These are phyloP conservation scores for Ustilago shanxiensis DNA, from an alignment of 1,284 basidiomycete species.

Conservation along the genomic window DNA sequence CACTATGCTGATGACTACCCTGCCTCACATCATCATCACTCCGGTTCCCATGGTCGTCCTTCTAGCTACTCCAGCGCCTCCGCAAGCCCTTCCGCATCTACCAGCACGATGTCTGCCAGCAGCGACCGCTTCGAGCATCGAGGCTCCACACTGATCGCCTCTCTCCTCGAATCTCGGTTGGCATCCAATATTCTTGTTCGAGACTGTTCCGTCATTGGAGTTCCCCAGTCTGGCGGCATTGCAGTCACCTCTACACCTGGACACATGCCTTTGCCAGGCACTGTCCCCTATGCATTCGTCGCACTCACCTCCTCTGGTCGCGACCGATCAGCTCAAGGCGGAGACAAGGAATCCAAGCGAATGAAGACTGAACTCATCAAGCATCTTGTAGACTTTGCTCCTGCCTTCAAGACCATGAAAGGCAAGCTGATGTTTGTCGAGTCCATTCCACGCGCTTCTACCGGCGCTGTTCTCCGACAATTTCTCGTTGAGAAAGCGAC, in stretches of 20 bases:
- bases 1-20: conserved; percentile 11
- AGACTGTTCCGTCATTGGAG: conserved; percentile 44
- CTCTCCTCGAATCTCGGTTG: conserved; percentile 27
- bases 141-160: conserved; percentile 17
- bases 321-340: conserved; percentile 37
- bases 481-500: conserved; percentile 41
- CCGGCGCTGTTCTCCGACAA: conserved; percentile 19
- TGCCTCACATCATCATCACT: neutral
- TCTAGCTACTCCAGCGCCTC: neutral
- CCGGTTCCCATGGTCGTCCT: neutral
- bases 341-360: conserved; percentile 47
- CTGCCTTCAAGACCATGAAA: conserved; percentile 42
- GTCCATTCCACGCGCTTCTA: conserved; percentile 26
- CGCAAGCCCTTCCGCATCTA: conserved; percentile 1
- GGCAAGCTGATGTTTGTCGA: conserved; percentile 45
- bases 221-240: conserved; percentile 23
- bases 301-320: conserved; percentile 33
- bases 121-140: conserved; percentile 36
- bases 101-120: conserved; percentile 3
- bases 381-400: conserved; percentile 34
- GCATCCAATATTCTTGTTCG: conserved; percentile 32
- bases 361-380: conserved; percentile 49
- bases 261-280: neutral
- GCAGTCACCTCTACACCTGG: conserved; percentile 14
- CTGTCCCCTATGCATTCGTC: conserved; percentile 30